Percentiles rank a stretch among this genome's conserved stretches.
These are phyloP conservation scores for Hanseniaspora occidentalis DNA, from an alignment of 805 yeast genomes.

Conservation along the genomic window DNA sequence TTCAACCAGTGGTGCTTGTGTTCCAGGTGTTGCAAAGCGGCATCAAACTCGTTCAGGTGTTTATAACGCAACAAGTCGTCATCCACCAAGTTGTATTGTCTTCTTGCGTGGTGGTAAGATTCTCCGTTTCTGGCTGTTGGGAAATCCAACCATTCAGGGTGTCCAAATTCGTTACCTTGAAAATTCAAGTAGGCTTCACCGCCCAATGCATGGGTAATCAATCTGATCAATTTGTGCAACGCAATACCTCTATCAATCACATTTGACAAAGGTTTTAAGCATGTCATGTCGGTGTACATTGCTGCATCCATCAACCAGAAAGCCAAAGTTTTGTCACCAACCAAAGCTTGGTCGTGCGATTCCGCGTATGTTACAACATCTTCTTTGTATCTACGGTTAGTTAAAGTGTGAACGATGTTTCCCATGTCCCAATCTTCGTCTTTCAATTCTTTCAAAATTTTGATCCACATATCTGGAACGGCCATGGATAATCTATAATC, in stretches of 20 bases:
- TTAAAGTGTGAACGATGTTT: constrained; percentile 62
- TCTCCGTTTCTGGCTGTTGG: constrained; percentile 83
- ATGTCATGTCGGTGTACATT: constrained; percentile 93
- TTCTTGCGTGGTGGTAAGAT: constrained; percentile 85
- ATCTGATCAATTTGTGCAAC: constrained; percentile 80
- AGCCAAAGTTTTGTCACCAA: constrained; percentile 92
- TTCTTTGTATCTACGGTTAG: constrained; percentile 82
- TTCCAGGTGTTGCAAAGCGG: constrained; percentile 73
- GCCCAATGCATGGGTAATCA: constrained; percentile 81
- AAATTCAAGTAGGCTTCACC: constrained; percentile 95
- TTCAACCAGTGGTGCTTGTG: constrained; percentile 56
- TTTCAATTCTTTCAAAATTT: constrained; percentile 63
- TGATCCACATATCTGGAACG: constrained; percentile 98
- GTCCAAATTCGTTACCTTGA: constrained; percentile 98
- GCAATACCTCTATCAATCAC: constrained; percentile 82
- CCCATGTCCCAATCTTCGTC: constrained; percentile 93
- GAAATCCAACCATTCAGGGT: constrained; percentile 98
- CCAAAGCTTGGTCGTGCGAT: constrained; percentile 94
- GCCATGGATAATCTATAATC: constrained; percentile 95
- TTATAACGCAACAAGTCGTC: constrained; percentile 74
- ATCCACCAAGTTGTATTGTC: constrained; percentile 81
- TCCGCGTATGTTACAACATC: constrained; percentile 87
- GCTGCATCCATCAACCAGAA: constrained; percentile 98
- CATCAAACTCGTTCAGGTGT: constrained; percentile 69
- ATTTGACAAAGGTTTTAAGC: constrained; percentile 57